Base-by-base conservation (phyloP, 106 monocot species). In the Iris macrosiphon region DNA sequence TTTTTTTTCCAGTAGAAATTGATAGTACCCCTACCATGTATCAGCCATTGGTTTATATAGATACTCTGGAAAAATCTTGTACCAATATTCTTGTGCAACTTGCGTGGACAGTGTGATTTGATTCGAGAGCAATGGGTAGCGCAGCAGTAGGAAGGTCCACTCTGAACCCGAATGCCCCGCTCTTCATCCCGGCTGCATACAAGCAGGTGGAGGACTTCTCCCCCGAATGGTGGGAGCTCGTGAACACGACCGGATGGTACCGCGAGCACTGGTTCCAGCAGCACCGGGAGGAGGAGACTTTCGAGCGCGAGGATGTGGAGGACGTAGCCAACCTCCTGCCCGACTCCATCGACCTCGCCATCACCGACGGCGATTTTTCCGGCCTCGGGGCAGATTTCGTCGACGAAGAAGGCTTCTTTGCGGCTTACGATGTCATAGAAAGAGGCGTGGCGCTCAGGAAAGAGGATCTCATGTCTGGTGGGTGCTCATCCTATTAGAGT, bases 191-290 rank as follows among this genome's bases (percentile, higher is more conserved):
- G 1, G 80, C 84, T 24, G 78, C 94, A 49, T 68, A 76, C 40
- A 77, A 69, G 66, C 79, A 77, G 63, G 94, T 95, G 37, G 94
- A 95, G 62, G 89, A 95, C 31, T 95, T 85, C 61, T 95, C 94
- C 0, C 94, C 89, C 0, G 71, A 95, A 38, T 95, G 94, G 94
- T 95, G 84, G 75, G 79, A 89, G 35, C 68, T 95, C 24, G 94
- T 95, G 40, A 72, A 95, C 28, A 79, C 84, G 1, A 76, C 78
- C 2, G 35, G 74, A 2, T 95, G 94, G 94, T 89, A 79, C 70
- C 88, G 94, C 26, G 89, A 89, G 10, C 74, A 85, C 67, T 95
- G 94, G 94, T 78, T 76, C 69, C 71, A 20, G 21, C 65, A 89
- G 62, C 78, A 89, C 64, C 85, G 89, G 67, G 77, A 82, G 14